Percentiles rank a stretch among this genome's conserved stretches.
Evolutionary conservation across 306 rosid species (phyloP).

Genomic region (Vachellia collinsii): DNA sequence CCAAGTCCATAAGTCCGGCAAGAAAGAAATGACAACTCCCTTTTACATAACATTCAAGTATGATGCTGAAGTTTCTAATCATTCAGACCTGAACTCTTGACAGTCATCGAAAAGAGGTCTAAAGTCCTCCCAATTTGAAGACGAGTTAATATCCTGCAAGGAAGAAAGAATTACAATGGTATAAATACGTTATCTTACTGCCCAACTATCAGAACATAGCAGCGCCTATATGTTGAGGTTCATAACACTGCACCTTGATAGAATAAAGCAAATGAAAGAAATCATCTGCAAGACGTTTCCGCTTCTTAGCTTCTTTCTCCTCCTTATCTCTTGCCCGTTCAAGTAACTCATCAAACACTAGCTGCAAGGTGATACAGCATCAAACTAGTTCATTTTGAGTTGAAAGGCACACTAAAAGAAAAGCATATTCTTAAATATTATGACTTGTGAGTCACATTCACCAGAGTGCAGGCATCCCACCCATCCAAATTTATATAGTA

Average conservation of each 20-base stretch:
- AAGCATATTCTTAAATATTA: slow-evolving; percentile 17
- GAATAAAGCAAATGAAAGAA: slow-evolving; percentile 67
- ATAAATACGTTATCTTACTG: slow-evolving; percentile 22
- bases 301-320: slow-evolving; percentile 91
- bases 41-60: not conserved
- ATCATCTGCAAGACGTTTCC: slow-evolving; percentile 78
- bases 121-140: slow-evolving; percentile 81
- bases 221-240: slow-evolving; percentile 26
- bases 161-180: slow-evolving; percentile 25
- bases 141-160: slow-evolving; percentile 71
- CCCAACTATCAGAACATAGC: slow-evolving; percentile 32
- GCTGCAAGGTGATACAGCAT: slow-evolving; percentile 59
- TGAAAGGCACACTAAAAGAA: slow-evolving; percentile 16
- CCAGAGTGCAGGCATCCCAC: not conserved
- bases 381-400: slow-evolving; percentile 25
- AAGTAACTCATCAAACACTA: slow-evolving; percentile 82
- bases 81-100: slow-evolving; percentile 80
- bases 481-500: not conserved
- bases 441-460: not conserved
- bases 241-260: slow-evolving; percentile 60
- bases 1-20: not conserved
- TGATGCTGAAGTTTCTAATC: slow-evolving; percentile 31
- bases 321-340: slow-evolving; percentile 84
- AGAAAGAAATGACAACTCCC: not conserved
- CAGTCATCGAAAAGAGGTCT: slow-evolving; percentile 60